Base-by-base conservation (phyloP, 1,284 basidiomycete species). In the Puccinia polysora region DNA sequence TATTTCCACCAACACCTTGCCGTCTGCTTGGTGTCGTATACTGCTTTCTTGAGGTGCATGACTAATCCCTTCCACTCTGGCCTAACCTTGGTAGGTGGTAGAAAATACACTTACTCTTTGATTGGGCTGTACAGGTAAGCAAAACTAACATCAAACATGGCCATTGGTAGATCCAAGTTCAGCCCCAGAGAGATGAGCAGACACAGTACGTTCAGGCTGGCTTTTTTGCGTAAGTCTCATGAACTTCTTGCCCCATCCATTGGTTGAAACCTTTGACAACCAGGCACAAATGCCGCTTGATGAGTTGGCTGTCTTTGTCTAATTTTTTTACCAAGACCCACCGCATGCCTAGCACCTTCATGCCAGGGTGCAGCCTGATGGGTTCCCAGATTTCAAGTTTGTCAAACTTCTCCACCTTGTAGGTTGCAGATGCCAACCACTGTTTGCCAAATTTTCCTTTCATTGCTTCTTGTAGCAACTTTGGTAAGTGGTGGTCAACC, bases 91-190 rank as follows among this genome's bases (percentile, higher is more conserved):
- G 30, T 50, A 8, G 53, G 34, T 23, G 34, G 34, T 28, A 30
- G 14, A 4, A 68, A 25, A 30, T 56, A 68, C 2, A 68, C 53
- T 18, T 55, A n/a, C 53, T 68, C 38, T 7, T 56, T 18, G 5
- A 68, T 55, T 7, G 50, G 56, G 20, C 67, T 70, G 20, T 70
- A 47, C 4, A 50, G 32, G 25, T 70, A 70, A 1, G 67, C 55
- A 18, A 45, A 40, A 23, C 25, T 47, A 6, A 70, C 36, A 20
- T 70, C 56, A 52, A 70, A 70, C 4, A 20, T 20, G 4, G 14
- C 3, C 2, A 43, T 45, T 5, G 23, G 4, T 18, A 20, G 30
- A 18, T 23, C 12, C 10, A 47, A 18, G 10, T 68, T 20, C 0
- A 30, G 14, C 1, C 34, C 30, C 3, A 68, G 8, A 1, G 53